These are phyloP conservation scores for Stylonectria norvegica DNA, from an alignment of 2,329 filamentous ascomycete species.

Conservation along the genomic window DNA sequence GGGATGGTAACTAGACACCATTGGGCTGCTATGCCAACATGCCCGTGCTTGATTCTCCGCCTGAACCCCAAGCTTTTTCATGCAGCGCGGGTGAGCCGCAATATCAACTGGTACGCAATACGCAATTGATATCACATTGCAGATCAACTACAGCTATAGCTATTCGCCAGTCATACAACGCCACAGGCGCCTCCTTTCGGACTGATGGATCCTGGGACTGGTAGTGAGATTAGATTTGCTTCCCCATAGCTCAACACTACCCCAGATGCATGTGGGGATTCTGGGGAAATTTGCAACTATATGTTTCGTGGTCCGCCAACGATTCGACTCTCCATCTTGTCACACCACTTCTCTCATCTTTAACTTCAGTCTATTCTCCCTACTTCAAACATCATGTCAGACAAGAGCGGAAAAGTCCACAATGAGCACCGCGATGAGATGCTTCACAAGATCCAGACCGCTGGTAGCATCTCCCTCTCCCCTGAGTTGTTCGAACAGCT, in stretches of 20 bases:
- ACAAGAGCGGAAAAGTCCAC: background rate
- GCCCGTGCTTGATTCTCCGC: too few species aligned
- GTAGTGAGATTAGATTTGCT: background rate
- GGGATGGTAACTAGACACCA: too few species aligned
- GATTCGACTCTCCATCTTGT: too few species aligned
- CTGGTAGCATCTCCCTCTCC: constrained; percentile 42
- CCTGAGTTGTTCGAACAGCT: constrained; percentile 57
- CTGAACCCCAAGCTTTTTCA: too few species aligned
- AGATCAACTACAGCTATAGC: too few species aligned
- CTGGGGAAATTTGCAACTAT: background rate
- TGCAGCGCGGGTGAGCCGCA: too few species aligned
- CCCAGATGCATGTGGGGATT: background rate
- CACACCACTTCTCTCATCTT: background rate
- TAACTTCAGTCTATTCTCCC: background rate
- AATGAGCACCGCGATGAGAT: background rate
- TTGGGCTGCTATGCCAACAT: too few species aligned
- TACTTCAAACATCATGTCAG: background rate
- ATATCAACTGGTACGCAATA: too few species aligned
- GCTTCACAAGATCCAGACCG: constrained; percentile 1
- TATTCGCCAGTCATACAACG: too few species aligned
- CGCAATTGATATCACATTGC: too few species aligned
- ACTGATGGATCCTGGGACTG: background rate
- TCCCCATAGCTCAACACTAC: background rate
- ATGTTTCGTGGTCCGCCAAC: too few species aligned
- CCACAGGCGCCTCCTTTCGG: too few species aligned